Conservation (phyloP, 768 basidiomycete species). For the Trametes cubensis region DNA sequence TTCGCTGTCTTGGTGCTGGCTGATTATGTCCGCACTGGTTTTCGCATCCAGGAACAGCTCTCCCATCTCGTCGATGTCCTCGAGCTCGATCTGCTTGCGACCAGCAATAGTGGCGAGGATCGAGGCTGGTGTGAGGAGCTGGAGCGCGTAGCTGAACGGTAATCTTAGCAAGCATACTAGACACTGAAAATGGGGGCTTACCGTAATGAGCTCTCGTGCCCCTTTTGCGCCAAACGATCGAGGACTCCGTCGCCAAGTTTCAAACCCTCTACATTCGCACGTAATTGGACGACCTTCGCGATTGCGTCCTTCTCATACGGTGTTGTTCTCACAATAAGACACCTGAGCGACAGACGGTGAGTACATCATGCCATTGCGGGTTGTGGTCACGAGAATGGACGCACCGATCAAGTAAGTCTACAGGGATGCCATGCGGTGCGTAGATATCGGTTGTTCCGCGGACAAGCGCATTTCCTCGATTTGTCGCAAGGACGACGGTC, state of each 20-base stretch:
- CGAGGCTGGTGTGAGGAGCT: slow-evolving; percentile 87
- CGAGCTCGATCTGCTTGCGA: slow-evolving; percentile 76
- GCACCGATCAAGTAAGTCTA: slow-evolving; percentile 91
- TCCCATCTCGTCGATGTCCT: slow-evolving; percentile 93
- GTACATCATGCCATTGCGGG: neutral
- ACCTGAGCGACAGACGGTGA: slow-evolving; percentile 46
- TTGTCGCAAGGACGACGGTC: slow-evolving; percentile 95
- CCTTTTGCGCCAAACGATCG: slow-evolving; percentile 79
- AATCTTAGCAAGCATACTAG: neutral
- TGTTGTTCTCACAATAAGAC: slow-evolving; percentile 94
- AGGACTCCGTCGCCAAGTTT: slow-evolving; percentile 75
- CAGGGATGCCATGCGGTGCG: slow-evolving; percentile 90
- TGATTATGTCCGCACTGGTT: slow-evolving; percentile 44
- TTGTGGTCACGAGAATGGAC: slow-evolving; percentile 24
- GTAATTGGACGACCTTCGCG: slow-evolving; percentile 80
- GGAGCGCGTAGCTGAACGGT: slow-evolving; percentile 75
- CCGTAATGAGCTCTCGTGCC: slow-evolving; percentile 81
- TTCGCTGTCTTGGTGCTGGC: slow-evolving; percentile 12
- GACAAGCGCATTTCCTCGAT: slow-evolving; percentile 89
- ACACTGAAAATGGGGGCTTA: slow-evolving; percentile 35
- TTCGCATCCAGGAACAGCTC: slow-evolving; percentile 96
- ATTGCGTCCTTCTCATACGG: slow-evolving; percentile 83
- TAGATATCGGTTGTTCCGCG: slow-evolving; percentile 92
- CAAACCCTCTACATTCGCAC: slow-evolving; percentile 86
- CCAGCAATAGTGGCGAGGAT: slow-evolving; percentile 82